Conservation (phyloP, 805 yeast genomes). For the Tetrapisispora iriomotensis region DNA sequence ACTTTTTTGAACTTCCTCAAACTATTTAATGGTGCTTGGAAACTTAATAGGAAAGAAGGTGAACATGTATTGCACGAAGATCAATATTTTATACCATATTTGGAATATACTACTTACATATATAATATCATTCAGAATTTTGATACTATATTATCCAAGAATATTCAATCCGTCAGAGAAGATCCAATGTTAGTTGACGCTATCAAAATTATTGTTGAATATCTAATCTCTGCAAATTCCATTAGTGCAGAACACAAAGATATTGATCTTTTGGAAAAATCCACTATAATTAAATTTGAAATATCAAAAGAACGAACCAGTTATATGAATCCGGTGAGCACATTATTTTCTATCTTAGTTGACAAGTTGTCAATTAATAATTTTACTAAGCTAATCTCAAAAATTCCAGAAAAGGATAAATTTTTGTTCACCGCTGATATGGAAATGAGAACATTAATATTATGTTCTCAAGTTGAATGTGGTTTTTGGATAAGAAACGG, state of each 20-base stretch:
- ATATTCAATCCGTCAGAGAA: constrained; percentile 9
- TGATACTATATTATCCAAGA: constrained; percentile 18
- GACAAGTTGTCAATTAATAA: constrained; percentile 21
- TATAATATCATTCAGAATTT: constrained; percentile 35
- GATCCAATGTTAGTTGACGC: constrained; percentile 22
- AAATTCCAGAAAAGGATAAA: constrained; percentile 19
- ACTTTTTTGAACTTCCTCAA: constrained; percentile 39
- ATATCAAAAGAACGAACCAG: constrained; percentile 46
- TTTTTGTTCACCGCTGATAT: constrained; percentile 44
- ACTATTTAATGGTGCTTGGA: constrained; percentile 49
- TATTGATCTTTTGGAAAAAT: constrained; percentile 11
- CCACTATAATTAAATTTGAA: constrained; percentile 27
- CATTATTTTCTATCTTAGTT: constrained; percentile 38
- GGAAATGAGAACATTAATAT: constrained; percentile 49
- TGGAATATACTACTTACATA: constrained; percentile 38
- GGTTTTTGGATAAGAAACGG: constrained; percentile 77
- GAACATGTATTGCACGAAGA: constrained; percentile 58
- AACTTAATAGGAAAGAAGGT: constrained; percentile 49
- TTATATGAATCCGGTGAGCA: constrained; percentile 50
- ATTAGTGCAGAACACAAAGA: constrained; percentile 19
- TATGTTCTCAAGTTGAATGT: constrained; percentile 49
- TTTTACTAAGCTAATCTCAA: constrained; percentile 16
- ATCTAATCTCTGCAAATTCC: constrained; percentile 26
- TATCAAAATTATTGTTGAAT: constrained; percentile 19
- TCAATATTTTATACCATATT: constrained; percentile 40